These are phyloP conservation scores for Heliamphora exappendiculata DNA, from an alignment of 148 eudicot genomes.

Conservation along the genomic window DNA sequence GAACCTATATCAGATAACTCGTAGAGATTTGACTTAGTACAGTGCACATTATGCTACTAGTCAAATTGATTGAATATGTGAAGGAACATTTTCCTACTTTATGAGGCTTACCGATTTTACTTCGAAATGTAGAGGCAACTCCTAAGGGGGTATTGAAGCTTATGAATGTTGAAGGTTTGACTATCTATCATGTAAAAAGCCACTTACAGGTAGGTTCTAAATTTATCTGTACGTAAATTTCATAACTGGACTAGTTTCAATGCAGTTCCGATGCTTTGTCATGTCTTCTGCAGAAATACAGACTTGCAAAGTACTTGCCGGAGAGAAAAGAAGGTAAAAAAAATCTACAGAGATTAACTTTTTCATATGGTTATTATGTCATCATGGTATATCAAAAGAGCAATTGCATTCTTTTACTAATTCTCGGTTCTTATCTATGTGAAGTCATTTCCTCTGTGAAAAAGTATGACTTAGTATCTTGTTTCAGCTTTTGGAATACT, in stretches of 20 bases:
- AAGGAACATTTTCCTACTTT: no score
- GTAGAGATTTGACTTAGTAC: no score
- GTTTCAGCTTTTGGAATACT: not conserved
- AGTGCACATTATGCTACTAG: no score
- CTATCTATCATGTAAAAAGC: constrained; percentile 94
- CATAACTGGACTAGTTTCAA: not conserved
- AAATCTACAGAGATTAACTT: not conserved
- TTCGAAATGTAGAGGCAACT: constrained; percentile 66
- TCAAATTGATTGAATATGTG: no score
- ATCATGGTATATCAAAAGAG: not conserved
- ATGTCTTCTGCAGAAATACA: constrained; percentile 30
- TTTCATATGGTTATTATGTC: not conserved
- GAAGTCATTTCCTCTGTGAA: not conserved
- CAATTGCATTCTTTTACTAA: not conserved
- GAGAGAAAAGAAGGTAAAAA: constrained; percentile 40
- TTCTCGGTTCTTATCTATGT: not conserved
- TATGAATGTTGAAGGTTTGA: constrained; percentile 87
- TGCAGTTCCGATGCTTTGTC: not conserved
- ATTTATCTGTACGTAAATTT: not conserved
- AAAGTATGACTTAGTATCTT: not conserved
- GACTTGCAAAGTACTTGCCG: constrained; percentile 37
- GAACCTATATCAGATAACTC: no score
- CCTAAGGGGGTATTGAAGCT: constrained; percentile 88
- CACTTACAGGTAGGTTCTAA: constrained; percentile 69
- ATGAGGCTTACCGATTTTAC: no score